phyloP scores from a whole-genome alignment of 192 early-diverging fungal genomes.

The Powellomyces hirtus region DNA sequence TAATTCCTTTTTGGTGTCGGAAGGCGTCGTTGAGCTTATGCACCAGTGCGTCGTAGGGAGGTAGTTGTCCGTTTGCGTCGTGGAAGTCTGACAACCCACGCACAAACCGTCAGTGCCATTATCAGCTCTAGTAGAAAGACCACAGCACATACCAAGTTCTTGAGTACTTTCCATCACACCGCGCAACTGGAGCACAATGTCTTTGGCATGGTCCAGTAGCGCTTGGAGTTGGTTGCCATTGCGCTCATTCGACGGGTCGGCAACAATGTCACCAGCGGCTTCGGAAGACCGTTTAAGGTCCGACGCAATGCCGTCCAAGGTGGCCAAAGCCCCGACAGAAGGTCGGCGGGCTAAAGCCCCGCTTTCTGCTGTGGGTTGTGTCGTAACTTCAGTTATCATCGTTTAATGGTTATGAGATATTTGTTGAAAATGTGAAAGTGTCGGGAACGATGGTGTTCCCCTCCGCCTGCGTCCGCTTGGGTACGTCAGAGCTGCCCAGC shows the following conservation, averaged over 20 bases:
- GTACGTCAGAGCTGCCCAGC: no score
- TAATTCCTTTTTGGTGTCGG: conserved; percentile 20
- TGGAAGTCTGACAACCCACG: not conserved
- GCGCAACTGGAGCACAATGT: conserved; percentile 28
- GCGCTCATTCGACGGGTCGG: not conserved
- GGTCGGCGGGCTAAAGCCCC: not conserved
- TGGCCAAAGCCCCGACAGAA: conserved; percentile 16
- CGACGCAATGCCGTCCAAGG: conserved; percentile 17
- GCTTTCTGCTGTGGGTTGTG: no score
- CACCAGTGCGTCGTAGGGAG: conserved; percentile 22
- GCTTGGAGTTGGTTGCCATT: conserved; percentile 13
- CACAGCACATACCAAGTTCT: conserved; percentile 7
- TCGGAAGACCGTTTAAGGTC: conserved; percentile 29
- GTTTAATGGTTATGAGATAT: no score
- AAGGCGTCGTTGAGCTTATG: conserved; percentile 17
- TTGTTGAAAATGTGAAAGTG: no score
- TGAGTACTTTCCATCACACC: conserved; percentile 11
- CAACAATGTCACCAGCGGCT: conserved; percentile 4
- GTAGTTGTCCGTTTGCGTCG: conserved; percentile 10
- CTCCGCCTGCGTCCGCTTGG: no score
- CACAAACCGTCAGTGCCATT: no score
- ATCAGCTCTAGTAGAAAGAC: no score
- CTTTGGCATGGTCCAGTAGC: conserved; percentile 27
- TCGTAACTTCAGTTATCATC: no score
- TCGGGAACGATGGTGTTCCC: no score